phyloP scores from a whole-genome alignment of 352 stramenopile genomes.

The Bremia lactucae region DNA sequence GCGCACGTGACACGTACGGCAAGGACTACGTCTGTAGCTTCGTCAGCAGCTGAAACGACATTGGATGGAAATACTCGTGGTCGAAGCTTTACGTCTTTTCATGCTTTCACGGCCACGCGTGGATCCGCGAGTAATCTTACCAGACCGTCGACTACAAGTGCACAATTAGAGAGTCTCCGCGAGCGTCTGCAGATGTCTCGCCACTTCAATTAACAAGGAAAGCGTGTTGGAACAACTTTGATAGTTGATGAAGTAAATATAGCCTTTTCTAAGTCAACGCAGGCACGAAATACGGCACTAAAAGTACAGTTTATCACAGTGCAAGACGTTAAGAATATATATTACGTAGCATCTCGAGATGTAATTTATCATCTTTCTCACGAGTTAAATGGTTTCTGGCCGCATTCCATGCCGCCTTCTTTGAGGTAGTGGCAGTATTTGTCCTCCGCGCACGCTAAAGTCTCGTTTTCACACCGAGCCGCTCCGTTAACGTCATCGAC shows the following conservation, averaged over 20 bases:
- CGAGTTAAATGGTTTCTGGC: conserved; percentile 32
- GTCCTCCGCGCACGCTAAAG: conserved; percentile 10
- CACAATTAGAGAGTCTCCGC: conserved; percentile 18
- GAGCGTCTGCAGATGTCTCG: conserved; percentile 26
- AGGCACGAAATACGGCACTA: too few species aligned
- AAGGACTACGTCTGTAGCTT: conserved; percentile 12
- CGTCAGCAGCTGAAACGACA: conserved; percentile 7
- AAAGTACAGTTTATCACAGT: too few species aligned
- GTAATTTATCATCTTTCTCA: conserved; percentile 5
- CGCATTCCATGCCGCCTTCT: conserved; percentile 20
- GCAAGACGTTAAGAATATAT: too few species aligned
- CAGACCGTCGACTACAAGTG: conserved; percentile 15
- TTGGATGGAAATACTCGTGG: conserved; percentile 17
- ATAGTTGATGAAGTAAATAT: too few species aligned
- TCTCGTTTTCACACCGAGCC: conserved; percentile 14
- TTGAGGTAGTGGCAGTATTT: conserved; percentile 39
- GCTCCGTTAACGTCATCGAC: conserved; percentile 20
- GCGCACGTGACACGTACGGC: conserved; percentile 4
- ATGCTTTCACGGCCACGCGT: conserved; percentile 27
- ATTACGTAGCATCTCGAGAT: too few species aligned
- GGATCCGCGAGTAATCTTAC: conserved; percentile 6
- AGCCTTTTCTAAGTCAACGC: too few species aligned
- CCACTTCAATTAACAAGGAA: conserved; percentile 22
- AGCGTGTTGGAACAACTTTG: too few species aligned
- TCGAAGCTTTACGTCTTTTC: conserved; percentile 39